Evolutionary conservation across 257 asterid species (phyloP), one percentile per base, ranked within the genome.

Genomic region (Rubia yunnanensis): DNA sequence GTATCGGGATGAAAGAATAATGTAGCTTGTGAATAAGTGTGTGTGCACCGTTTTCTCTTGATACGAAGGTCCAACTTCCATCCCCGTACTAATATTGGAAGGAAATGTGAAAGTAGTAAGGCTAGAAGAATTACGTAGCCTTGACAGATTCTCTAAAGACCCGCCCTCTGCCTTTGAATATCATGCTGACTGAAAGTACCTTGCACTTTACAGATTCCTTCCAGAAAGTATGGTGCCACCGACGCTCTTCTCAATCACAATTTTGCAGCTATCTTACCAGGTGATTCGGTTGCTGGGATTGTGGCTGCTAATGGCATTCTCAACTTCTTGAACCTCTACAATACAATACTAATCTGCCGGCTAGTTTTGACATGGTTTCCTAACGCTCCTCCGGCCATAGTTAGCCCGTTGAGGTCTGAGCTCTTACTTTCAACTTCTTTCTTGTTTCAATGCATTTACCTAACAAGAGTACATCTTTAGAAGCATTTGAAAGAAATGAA

Each of bases 281-380:
- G 98, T 4, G 98, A 91, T 75, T 82, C 95, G 23, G 80, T 91
- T 72, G 96, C 95, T 11, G 94, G 94, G 69, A 18, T 83, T 10
- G 95, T 91, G 73, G 94, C 80, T 31, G 64, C 89, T 1, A 88
- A 88, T 65, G 98, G 98, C 68, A 65, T 88, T 64, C 58, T 71
- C 73, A 88, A 79, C 69, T 88, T 91, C 83, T 77, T 91, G 77
- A 92, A 80, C 84, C 78, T 92, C 73, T 92, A 92, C 80, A 89
- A 92, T 75, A 82, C 96, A 27, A 59, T 89, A 76, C 76, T 89
- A 74, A 76, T 92, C 52, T 84, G 67, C 39, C 83, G 98, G 83
- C 95, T 92, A 60, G 96, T 92, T 68, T 78, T 92, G 50, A 87
- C 96, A 49, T 92, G 97, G 98, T 92, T 92, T 76, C 98, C 98